phyloP scores from a whole-genome alignment of 2,329 filamentous ascomycete genomes.

The Colletotrichum navitas region DNA sequence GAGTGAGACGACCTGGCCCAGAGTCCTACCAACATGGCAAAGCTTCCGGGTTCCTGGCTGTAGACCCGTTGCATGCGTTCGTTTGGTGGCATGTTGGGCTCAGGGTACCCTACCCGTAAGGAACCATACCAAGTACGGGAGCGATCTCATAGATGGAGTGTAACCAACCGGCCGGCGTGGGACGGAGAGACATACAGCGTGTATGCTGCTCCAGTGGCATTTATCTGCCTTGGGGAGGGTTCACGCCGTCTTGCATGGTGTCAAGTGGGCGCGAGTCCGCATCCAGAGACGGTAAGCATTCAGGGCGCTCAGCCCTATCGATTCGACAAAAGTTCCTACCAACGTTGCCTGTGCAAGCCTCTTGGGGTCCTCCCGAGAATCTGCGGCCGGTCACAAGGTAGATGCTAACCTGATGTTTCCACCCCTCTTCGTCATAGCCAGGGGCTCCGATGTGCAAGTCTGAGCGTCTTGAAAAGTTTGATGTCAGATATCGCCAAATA shows the following conservation, averaged over 20 bases:
- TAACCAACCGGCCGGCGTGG: conserved; percentile 30
- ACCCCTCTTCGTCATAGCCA: conserved; percentile 7
- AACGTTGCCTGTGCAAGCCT: neutral
- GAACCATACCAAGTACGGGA: conserved; percentile 13
- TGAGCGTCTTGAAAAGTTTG: conserved; percentile 11
- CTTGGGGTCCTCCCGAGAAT: neutral
- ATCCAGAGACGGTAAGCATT: conserved; percentile 3
- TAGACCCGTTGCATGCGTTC: conserved; percentile 28
- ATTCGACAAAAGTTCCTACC: conserved; percentile 8
- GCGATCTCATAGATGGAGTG: conserved; percentile 27
- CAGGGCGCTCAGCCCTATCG: conserved; percentile 37
- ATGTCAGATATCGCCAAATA: neutral
- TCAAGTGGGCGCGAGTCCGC: conserved; percentile 10
- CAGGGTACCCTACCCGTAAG: conserved; percentile 21
- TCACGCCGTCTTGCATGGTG: conserved; percentile 20
- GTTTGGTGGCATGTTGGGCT: conserved; percentile 23
- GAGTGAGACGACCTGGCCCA: conserved; percentile 5
- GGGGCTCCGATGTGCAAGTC: conserved; percentile 9
- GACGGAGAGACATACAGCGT: conserved; percentile 30
- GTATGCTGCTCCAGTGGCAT: conserved; percentile 7
- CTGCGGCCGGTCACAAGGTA: neutral
- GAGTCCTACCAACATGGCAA: conserved; percentile 1
- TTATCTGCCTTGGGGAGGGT: conserved; percentile 1
- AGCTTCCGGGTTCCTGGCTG: conserved; percentile 1
- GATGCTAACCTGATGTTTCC: neutral